Evolutionary conservation across 768 basidiomycete species (phyloP), one percentile per base, ranked within the genome.

Genomic region (Collybia sp.): DNA sequence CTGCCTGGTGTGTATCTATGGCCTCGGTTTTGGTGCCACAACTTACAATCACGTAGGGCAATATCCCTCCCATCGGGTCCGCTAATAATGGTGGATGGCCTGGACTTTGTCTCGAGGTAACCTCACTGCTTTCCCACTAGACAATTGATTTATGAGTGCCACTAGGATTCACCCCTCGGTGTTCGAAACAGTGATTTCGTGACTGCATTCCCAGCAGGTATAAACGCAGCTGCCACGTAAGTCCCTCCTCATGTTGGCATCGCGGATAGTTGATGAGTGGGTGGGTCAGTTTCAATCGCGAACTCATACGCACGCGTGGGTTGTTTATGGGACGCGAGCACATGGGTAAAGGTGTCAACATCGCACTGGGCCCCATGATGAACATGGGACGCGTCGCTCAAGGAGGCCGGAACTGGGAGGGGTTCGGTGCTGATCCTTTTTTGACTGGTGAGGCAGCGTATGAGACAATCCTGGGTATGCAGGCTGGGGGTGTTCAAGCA

Each of bases 371-470:
- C 1, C 77, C 90, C 0, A 88, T 88, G 85, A 93, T 90, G 82
- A 93, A 93, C 60, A 78, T 94, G 70, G 88, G 85, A 1, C 79
- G 88, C 13, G 65, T 84, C 15, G 82, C 87, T 2, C 72, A 79
- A 52, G 90, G 86, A 6, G 93, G 93, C 13, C 73, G 93, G 20
- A 92, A 93, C 63, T 95, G 91, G 89, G 93, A 95, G 71, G 91
- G 90, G n/a, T 93, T 93, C 47, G 92, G 93, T 25, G 90, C 78
- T 9, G 93, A 96, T 61, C 93, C 93, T 0, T 95, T 81, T 67
- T 69, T 95, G 12, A 56, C 78, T n/a, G 91, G 93, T 11, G 90
- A 89, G 58, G 70, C 73, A 1, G 77, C 83, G 3, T 85, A 82
- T 46, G 87, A 92, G 63, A 94, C 91, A 0, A 79, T 94, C 44